Conservation (phyloP, 1,284 basidiomycete genomes). For the Gymnopus androsaceus region DNA sequence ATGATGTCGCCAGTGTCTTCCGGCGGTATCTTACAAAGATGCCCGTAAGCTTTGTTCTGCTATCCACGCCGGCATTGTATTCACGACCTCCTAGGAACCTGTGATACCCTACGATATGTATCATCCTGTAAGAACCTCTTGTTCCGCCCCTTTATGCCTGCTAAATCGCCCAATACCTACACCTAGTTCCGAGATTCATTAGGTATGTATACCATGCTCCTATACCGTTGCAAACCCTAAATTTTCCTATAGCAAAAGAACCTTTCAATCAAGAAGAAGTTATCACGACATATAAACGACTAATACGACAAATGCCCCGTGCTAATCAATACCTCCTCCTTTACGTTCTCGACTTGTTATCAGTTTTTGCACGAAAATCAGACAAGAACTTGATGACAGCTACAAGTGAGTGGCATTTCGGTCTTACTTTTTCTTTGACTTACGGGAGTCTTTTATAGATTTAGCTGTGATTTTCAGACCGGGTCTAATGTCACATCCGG, state of each 20-base stretch:
- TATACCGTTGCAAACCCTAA: slow-evolving; percentile 1
- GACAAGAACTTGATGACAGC: slow-evolving; percentile 97
- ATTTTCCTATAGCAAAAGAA: slow-evolving; percentile 51
- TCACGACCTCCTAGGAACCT: slow-evolving; percentile 62
- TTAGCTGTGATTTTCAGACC: slow-evolving; percentile 95
- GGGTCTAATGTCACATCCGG: slow-evolving; percentile 86
- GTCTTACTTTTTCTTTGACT: background rate
- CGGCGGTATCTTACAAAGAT: slow-evolving; percentile 94
- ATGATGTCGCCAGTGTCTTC: slow-evolving; percentile 96
- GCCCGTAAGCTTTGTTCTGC: slow-evolving; percentile 67
- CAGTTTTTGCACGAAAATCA: slow-evolving; percentile 89
- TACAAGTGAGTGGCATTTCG: slow-evolving; percentile 63
- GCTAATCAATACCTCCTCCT: slow-evolving; percentile 93
- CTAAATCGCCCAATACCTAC: slow-evolving; percentile 12
- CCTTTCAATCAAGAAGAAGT: slow-evolving; percentile 68
- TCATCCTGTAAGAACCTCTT: slow-evolving; percentile 58
- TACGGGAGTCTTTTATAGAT: slow-evolving; percentile 49
- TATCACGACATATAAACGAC: slow-evolving; percentile 77
- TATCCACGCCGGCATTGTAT: background rate
- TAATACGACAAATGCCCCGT: slow-evolving; percentile 85
- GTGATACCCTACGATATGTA: slow-evolving; percentile 90
- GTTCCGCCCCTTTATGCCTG: slow-evolving; percentile 18
- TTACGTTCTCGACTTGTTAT: slow-evolving; percentile 94
- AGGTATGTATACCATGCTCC: slow-evolving; percentile 46
- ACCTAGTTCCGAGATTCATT: slow-evolving; percentile 80